Conservation (phyloP, 2,329 filamentous ascomycete genomes). For the Sphaerulina populicola region DNA sequence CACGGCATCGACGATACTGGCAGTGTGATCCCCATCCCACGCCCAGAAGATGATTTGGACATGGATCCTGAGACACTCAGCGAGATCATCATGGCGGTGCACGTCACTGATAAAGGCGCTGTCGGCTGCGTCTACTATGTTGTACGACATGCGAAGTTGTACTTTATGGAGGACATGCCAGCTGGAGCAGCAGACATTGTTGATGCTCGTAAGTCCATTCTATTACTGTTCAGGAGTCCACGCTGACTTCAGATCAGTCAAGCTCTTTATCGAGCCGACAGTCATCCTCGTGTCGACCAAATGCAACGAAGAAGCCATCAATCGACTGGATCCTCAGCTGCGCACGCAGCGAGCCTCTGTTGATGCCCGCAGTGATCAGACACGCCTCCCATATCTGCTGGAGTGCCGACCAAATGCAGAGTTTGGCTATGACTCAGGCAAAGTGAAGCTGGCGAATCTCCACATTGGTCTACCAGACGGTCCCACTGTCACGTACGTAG, state of each 20-base stretch:
- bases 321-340: slow-evolving; percentile 39
- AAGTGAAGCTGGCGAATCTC: slow-evolving; percentile 56
- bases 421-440: slow-evolving; percentile 61
- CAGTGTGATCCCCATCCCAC: slow-evolving; percentile 11
- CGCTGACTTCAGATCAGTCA: slow-evolving; percentile 42
- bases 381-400: slow-evolving; percentile 52
- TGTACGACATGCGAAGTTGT: slow-evolving; percentile 59
- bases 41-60: slow-evolving; percentile 12
- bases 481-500: slow-evolving; percentile 49
- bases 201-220: slow-evolving; percentile 35
- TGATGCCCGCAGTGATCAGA: slow-evolving; percentile 36
- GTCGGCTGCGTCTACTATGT: slow-evolving; percentile 82
- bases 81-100: slow-evolving; percentile 72
- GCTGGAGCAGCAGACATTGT: slow-evolving; percentile 56
- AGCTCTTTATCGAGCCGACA: slow-evolving; percentile 54
- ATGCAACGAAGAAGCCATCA: slow-evolving; percentile 44
- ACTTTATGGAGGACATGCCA: slow-evolving; percentile 67
- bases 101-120: slow-evolving; percentile 59
- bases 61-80: slow-evolving; percentile 32
- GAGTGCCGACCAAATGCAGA: slow-evolving; percentile 63
- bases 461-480: slow-evolving; percentile 44
- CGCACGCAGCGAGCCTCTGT: slow-evolving; percentile 25
- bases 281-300: slow-evolving; percentile 51
- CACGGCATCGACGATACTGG: slow-evolving; percentile 1
- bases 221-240: background rate